Evolutionary conservation across 192 early-diverging fungal species (phyloP), one percentile per base, ranked within the genome.

Genomic region (Gamsiella multidivaricata): DNA sequence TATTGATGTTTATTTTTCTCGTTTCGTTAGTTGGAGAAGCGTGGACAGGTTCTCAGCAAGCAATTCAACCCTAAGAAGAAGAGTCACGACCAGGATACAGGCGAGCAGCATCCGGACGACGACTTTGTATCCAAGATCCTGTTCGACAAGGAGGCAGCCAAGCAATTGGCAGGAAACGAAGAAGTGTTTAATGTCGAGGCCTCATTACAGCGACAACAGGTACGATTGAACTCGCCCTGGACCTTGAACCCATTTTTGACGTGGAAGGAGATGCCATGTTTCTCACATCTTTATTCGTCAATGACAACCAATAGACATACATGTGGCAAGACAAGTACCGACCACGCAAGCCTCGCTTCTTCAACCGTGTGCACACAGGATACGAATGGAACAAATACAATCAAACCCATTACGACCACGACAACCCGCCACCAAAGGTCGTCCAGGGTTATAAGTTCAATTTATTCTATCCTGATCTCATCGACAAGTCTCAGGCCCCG

Each of bases 361-460:
- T 96, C 63, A 99, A 99, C 86, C 91, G 95, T 47, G 96, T 99
- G 26, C 94, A 97, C 60, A 97, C 95, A 0, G 97, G 97, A 33
- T 98, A 96, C 66, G 96, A 98, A 81, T 99, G 97, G 97, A 99
- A 98, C 88, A 96, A 98, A 86, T 99, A 98, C 70, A 99, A 99
- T 68, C 95, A 96, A 70, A 96, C 94, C 5, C 97, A 99, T 81
- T 99, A 99, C 82, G 95, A 97, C 68, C 85, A 86, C 58, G 97
- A 98, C 69, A 99, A 99, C 53, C 97, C 97, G 11, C 97, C 97
- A 42, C 97, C 97, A 20, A 99, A 98, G 85, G 90, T 92, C 36
- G 95, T 96, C 2, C 95, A 97, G 80, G 96, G 96, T 0, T 99
- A 97, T 88, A 97, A 96, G 84, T 85, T 97, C 84, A 98, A 98